These are phyloP conservation scores for Tolypocladium endophyticum DNA, from an alignment of 2,329 filamentous ascomycete genomes.

Conservation along the genomic window DNA sequence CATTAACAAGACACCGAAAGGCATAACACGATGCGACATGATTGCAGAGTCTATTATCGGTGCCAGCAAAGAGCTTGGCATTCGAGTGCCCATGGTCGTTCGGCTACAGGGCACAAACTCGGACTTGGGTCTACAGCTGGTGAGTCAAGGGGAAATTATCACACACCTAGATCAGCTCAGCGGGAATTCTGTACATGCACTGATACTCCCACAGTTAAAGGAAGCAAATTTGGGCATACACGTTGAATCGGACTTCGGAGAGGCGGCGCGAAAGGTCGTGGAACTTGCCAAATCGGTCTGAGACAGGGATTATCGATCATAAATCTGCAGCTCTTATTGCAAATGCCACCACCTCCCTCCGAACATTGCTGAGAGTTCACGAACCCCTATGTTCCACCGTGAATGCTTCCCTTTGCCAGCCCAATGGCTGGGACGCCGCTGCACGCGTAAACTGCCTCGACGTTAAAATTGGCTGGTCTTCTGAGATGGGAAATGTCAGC, in stretches of 20 bases:
- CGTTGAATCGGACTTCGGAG: slow-evolving; percentile 28
- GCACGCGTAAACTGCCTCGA: neutral
- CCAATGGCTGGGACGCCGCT: neutral
- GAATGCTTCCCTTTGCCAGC: neutral
- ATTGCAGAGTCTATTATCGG: slow-evolving; percentile 37
- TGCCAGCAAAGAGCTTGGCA: slow-evolving; percentile 25
- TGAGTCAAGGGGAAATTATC: slow-evolving; percentile 12
- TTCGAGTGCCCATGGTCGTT: slow-evolving; percentile 32
- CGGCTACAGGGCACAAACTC: slow-evolving; percentile 37
- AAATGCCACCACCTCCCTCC: neutral
- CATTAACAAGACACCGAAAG: slow-evolving; percentile 13
- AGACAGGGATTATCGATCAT: neutral
- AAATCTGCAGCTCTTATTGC: neutral
- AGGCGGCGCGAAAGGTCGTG: slow-evolving; percentile 22
- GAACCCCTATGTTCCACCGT: neutral
- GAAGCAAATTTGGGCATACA: slow-evolving; percentile 23
- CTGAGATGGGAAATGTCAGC: neutral
- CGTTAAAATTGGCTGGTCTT: neutral
- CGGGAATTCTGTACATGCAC: neutral
- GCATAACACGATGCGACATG: slow-evolving; percentile 39
- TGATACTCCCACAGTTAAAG: slow-evolving; percentile 16
- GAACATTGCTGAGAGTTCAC: neutral
- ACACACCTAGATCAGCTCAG: too few relatives aligned
- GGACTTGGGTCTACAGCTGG: slow-evolving; percentile 27
- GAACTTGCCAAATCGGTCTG: slow-evolving; percentile 12